Evolutionary conservation across 2,329 filamentous ascomycete species (phyloP), one percentile per base, ranked within the genome.

Genomic region (Cadophora luteo-olivacea): DNA sequence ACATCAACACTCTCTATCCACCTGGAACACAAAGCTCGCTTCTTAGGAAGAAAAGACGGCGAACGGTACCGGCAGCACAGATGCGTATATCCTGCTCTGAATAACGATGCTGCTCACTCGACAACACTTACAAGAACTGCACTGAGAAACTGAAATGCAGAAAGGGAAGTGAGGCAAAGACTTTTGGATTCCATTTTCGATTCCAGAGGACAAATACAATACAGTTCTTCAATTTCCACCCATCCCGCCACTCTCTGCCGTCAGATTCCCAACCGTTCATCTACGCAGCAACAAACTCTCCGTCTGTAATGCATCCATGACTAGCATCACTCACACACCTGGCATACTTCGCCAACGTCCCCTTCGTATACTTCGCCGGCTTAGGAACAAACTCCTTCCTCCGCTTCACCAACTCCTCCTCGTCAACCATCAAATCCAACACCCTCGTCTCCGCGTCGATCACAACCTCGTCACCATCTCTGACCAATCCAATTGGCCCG

Each of bases 261-360:
- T 14, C 16, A 45, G 12, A 19, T 6, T 45, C 4, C 2, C 19
- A 45, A 16, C 8, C 12, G 16, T 52, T n/a, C 25, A 24, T 29
- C n/a, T 32, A 66, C 54, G 66, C 58, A 61, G 48, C 29, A 16
- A 72, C 68, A 38, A 75, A 55, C 19, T 74, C 74, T 7, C 74
- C 80, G 78, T 89, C 86, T 1, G 86, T 89, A 61, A 89, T 84
- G 75, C 86, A 88, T 4, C 86, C 86, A 71, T 84, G 82, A 74
- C 85, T 87, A 51, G 86, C 86, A 77, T 89, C 84, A 75, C 82
- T 80, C 61, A 89, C 86, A 61, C 82, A 79, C 67, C 73, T 79
- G 8, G 85, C 82, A 74, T 89, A 89, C 80, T 89, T 89, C 75
- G 84, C 87, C 68, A 89, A 75, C 54, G 85, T 87, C 9, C 87